A percentile compares a stretch with the other conserved stretches of the same genome.
Evolutionary conservation across 2,329 filamentous ascomycete species (phyloP).

Genomic region (Fusarium miscanthi): DNA sequence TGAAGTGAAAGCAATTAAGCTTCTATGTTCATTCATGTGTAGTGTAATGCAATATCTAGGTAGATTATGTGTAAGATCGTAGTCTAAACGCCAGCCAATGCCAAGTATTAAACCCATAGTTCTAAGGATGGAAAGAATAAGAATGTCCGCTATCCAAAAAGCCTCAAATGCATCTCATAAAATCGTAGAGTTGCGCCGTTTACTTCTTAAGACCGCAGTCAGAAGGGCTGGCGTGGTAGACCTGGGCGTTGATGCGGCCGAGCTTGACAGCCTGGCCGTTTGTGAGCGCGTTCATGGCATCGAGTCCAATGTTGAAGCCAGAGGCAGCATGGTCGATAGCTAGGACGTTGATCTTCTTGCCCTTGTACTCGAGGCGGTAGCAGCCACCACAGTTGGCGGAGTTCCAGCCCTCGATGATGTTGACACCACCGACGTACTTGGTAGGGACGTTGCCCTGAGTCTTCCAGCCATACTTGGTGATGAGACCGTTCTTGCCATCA

Average conservation of each 20-base stretch:
- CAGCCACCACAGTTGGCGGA: constrained; percentile 68
- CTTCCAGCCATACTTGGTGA: constrained; percentile 69
- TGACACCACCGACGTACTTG: constrained; percentile 66
- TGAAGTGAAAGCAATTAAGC: constrained; percentile 11
- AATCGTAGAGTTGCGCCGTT: constrained; percentile 15
- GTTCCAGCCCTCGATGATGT: constrained; percentile 66
- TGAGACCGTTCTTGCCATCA: constrained; percentile 74
- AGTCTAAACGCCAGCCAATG: constrained; percentile 43
- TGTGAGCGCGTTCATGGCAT: constrained; percentile 67
- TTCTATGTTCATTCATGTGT: constrained; percentile 34
- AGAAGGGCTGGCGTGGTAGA: constrained; percentile 55
- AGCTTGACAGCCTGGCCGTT: constrained; percentile 60
- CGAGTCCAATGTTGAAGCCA: constrained; percentile 68
- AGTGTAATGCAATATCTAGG: constrained; percentile 35
- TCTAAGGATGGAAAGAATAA: constrained; percentile 40
- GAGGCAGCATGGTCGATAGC: constrained; percentile 63
- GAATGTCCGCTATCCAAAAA: constrained; percentile 17
- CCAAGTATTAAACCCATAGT: constrained; percentile 41
- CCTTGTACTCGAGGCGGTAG: constrained; percentile 65
- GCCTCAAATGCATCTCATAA: constrained; percentile 24
- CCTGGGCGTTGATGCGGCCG: constrained; percentile 64
- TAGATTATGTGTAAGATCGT: constrained; percentile 37
- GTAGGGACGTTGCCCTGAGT: constrained; percentile 63
- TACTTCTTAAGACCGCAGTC: constrained; percentile 56
- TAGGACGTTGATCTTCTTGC: constrained; percentile 63